Percentiles rank a stretch among this genome's conserved stretches.
Evolutionary conservation across 176 grass and related monocot genomes (phyloP).

Genomic region (Paspalum notatum): DNA sequence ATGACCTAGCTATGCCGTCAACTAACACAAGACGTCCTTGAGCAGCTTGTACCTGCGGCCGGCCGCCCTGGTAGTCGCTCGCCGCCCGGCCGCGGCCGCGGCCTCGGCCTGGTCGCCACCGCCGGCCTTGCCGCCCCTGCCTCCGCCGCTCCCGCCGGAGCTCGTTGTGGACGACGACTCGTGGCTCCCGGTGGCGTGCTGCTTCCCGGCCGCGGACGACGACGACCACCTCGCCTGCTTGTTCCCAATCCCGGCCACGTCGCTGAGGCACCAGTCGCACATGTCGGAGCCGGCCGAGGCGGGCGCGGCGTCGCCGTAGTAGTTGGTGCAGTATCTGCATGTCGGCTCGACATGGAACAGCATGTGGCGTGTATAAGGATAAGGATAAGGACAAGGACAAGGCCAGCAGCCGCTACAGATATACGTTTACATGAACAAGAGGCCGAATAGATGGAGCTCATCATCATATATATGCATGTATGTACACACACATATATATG

Average conservation of each 20-base stretch:
- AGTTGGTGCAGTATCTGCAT: slow-evolving; percentile 93
- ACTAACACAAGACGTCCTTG: slow-evolving; percentile 94
- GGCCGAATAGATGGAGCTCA: not conserved
- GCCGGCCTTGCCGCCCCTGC: slow-evolving; percentile 5
- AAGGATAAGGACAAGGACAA: not conserved
- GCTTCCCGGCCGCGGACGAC: slow-evolving; percentile 27
- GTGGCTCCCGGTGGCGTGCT: slow-evolving; percentile 34
- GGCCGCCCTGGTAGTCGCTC: slow-evolving; percentile 52
- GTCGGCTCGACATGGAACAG: not conserved
- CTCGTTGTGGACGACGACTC: slow-evolving; percentile 39
- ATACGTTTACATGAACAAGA: too few relatives aligned
- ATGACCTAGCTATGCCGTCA: not conserved
- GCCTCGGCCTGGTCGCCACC: slow-evolving; percentile 28
- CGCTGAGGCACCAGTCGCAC: slow-evolving; percentile 94
- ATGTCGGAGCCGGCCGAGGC: slow-evolving; percentile 47
- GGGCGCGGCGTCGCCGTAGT: slow-evolving; percentile 63
- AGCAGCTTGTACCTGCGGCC: slow-evolving; percentile 98
- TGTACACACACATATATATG: not conserved
- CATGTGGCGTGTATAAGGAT: not conserved
- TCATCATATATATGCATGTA: not conserved
- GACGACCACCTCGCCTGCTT: slow-evolving; percentile 43
- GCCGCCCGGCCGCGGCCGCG: slow-evolving; percentile 30
- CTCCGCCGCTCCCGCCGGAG: slow-evolving; percentile 32
- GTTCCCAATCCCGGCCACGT: slow-evolving; percentile 35
- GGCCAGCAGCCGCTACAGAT: too few relatives aligned